Evolutionary conservation across 2,329 filamentous ascomycete species (phyloP).

Genomic region (Cladobotryum mycophilum): DNA sequence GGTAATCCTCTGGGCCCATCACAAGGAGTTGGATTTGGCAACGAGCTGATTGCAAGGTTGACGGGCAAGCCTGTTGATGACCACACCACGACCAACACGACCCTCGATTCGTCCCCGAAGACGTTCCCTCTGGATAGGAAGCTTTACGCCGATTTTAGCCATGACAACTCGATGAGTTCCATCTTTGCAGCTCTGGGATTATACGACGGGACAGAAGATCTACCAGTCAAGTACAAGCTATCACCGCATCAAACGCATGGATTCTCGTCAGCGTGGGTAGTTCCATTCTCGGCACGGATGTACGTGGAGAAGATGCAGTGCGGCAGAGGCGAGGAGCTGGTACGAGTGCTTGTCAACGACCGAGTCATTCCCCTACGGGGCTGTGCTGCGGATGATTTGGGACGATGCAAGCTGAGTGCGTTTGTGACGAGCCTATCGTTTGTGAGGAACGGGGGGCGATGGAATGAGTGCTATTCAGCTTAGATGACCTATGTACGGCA

Average conservation of each 20-base stretch:
- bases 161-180: constrained; percentile 80
- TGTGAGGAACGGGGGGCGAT: constrained; percentile 64
- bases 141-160: constrained; percentile 84
- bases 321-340: constrained; percentile 53
- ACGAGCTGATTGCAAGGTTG: constrained; percentile 78
- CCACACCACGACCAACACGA: constrained; percentile 69
- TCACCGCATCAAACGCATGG: constrained; percentile 52
- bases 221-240: constrained; percentile 45
- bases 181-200: constrained; percentile 73
- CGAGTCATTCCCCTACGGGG: constrained; percentile 65
- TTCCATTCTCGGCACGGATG: constrained; percentile 73
- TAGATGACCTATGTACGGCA: background rate
- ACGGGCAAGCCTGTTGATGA: constrained; percentile 64
- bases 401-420: constrained; percentile 60
- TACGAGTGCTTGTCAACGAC: constrained; percentile 79
- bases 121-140: constrained; percentile 67
- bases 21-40: constrained; percentile 81
- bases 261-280: constrained; percentile 70
- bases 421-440: constrained; percentile 75
- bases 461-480: constrained; percentile 54
- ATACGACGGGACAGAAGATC: constrained; percentile 58
- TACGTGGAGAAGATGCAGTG: constrained; percentile 88
- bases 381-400: constrained; percentile 64
- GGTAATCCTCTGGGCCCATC: constrained; percentile 76
- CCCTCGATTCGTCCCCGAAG: constrained; percentile 57